These are phyloP conservation scores for Ascochyta koolunga DNA, from an alignment of 2,329 filamentous ascomycete species.

Conservation along the genomic window DNA sequence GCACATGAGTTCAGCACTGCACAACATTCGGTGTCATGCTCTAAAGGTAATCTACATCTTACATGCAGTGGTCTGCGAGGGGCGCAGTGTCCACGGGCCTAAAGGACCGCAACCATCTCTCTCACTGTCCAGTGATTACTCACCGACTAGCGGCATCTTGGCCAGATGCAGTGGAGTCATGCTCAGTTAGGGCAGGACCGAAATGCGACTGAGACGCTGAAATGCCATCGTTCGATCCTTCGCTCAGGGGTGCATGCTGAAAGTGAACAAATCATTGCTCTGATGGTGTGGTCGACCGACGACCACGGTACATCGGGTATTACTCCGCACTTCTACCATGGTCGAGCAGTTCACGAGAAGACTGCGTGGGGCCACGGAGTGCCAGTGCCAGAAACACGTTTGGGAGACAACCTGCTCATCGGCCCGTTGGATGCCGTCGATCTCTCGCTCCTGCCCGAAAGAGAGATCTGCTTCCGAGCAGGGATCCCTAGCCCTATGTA, in stretches of 20 bases:
- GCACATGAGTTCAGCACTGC: neutral
- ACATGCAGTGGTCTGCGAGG: conserved; percentile 7
- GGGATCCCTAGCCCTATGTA: neutral
- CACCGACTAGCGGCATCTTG: neutral
- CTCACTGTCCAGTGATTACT: conserved; percentile 4
- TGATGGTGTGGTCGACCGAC: neutral
- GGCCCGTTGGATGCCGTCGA: conserved; percentile 23
- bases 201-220: conserved; percentile 5
- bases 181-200: conserved; percentile 7
- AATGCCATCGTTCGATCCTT: conserved; percentile 4
- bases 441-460: conserved; percentile 21
- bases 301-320: conserved; percentile 2
- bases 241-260: conserved; percentile 5
- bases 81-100: conserved; percentile 4
- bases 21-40: neutral
- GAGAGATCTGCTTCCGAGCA: conserved; percentile 14
- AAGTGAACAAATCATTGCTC: conserved; percentile 4
- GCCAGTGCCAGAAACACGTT: conserved; percentile 13
- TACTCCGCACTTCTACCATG: conserved; percentile 12
- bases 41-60: conserved; percentile 4
- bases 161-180: conserved; percentile 2
- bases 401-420: conserved; percentile 14
- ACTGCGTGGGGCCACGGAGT: conserved; percentile 9
- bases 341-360: conserved; percentile 7
- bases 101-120: neutral